These are phyloP conservation scores for Scutellaria barbata DNA, from an alignment of 257 asterid species.

Conservation along the genomic window DNA sequence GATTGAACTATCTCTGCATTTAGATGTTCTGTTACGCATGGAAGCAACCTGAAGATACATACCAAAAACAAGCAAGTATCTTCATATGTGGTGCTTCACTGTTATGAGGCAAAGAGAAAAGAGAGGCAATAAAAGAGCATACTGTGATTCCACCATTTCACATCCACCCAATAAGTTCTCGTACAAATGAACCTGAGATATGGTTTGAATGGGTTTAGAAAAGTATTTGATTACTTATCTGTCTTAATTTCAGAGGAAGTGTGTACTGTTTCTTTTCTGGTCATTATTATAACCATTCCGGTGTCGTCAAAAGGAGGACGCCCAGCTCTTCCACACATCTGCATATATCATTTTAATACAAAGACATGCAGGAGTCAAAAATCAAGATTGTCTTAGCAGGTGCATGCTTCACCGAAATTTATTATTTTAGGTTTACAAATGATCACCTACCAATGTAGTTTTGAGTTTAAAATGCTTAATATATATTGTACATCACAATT, in stretches of 20 bases:
- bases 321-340: constrained; percentile 99
- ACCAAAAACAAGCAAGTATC: constrained; percentile 31
- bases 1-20: constrained; percentile 98
- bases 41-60: constrained; percentile 75
- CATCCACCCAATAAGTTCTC: constrained; percentile 94
- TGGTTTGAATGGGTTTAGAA: constrained; percentile 30
- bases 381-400: constrained; percentile 22
- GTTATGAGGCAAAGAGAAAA: constrained; percentile 15
- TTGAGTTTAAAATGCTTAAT: constrained; percentile 3
- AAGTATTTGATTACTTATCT: constrained; percentile 14
- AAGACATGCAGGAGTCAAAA: constrained; percentile 21
- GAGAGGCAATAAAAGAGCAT: constrained; percentile 50
- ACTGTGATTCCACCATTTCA: constrained; percentile 99
- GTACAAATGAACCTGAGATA: constrained; percentile 82
- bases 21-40: constrained; percentile 90
- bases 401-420: constrained; percentile 24
- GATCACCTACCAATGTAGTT: constrained; percentile 32
- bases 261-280: constrained; percentile 90
- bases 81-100: constrained; percentile 22
- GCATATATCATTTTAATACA: constrained; percentile 44
- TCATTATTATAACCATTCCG: constrained; percentile 94
- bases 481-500: background rate
- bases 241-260: constrained; percentile 11
- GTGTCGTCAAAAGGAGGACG: constrained; percentile 99
- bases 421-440: constrained; percentile 5